These are phyloP conservation scores for Malania oleifera DNA, from an alignment of 164 flowering plant species.

Conservation along the genomic window DNA sequence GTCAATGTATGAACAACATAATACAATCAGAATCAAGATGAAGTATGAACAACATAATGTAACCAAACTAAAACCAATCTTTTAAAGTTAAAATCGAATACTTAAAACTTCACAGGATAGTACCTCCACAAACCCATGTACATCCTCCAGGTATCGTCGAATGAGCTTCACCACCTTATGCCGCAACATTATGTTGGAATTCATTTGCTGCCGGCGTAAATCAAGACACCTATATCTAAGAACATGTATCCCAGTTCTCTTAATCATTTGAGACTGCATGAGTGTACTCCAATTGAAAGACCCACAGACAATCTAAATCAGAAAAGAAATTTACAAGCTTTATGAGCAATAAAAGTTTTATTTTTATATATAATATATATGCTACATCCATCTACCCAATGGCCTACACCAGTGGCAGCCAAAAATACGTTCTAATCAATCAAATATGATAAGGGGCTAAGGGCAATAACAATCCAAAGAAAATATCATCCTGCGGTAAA, in stretches of 20 bases:
- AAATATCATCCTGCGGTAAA: too few relatives aligned
- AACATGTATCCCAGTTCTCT: slow-evolving; percentile 2
- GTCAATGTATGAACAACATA: background rate
- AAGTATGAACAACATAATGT: background rate
- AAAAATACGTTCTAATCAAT: too few relatives aligned
- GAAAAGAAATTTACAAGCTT: too few relatives aligned
- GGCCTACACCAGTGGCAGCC: too few relatives aligned
- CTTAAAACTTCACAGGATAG: slow-evolving; percentile 4
- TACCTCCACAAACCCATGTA: slow-evolving; percentile 89
- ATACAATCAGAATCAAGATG: too few relatives aligned
- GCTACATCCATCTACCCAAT: too few relatives aligned
- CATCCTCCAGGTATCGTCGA: slow-evolving; percentile 76
- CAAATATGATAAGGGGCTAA: too few relatives aligned
- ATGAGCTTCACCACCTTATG: slow-evolving; percentile 81
- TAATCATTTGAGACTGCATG: background rate
- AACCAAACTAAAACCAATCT: background rate
- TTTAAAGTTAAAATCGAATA: background rate
- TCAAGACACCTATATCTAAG: slow-evolving; percentile 79
- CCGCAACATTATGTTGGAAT: slow-evolving; percentile 58
- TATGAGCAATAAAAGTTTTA: too few relatives aligned
- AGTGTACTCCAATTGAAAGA: too few relatives aligned
- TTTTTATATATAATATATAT: too few relatives aligned
- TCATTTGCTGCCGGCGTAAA: slow-evolving; percentile 80
- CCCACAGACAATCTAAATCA: too few relatives aligned
- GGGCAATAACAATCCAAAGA: too few relatives aligned